These are phyloP conservation scores for Aspergillus pseudoterreus DNA, from an alignment of 2,329 filamentous ascomycete species.

Conservation along the genomic window DNA sequence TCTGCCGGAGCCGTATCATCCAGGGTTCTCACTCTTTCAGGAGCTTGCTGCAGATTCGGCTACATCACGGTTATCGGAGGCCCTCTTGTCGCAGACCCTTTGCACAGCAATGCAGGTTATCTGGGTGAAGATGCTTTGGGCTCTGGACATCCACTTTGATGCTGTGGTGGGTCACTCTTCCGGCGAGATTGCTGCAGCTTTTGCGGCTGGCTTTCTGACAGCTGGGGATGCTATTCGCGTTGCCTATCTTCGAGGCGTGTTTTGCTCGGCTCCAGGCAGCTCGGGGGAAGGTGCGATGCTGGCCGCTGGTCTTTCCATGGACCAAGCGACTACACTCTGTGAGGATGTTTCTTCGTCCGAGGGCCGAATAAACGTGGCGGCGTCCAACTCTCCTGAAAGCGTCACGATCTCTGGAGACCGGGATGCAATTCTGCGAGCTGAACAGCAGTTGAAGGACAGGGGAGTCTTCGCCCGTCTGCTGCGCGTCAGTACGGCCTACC, in stretches of 20 bases:
- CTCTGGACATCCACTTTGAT: constrained; percentile 30
- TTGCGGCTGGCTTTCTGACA: constrained; percentile 45
- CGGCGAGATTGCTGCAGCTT: constrained; percentile 51
- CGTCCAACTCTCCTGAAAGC: constrained; percentile 38
- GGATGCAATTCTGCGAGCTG: constrained; percentile 29
- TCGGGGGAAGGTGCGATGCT: constrained; percentile 46
- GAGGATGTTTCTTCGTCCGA: constrained; percentile 16
- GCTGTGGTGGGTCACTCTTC: constrained; percentile 49
- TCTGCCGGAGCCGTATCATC: constrained; percentile 19
- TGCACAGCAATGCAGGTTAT: constrained; percentile 27
- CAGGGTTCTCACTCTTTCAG: constrained; percentile 17
- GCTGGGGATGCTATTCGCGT: constrained; percentile 41
- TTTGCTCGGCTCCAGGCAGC: constrained; percentile 13
- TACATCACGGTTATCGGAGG: constrained; percentile 16
- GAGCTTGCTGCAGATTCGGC: constrained; percentile 13
- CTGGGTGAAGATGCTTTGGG: constrained; percentile 22
- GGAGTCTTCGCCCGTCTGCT: constrained; percentile 39
- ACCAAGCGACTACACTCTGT: constrained; percentile 34
- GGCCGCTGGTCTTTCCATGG: constrained; percentile 39
- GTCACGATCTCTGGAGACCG: constrained; percentile 46
- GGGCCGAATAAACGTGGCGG: constrained; percentile 30
- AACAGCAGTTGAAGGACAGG: constrained; percentile 29
- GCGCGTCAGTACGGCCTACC: constrained; percentile 43
- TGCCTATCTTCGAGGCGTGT: constrained; percentile 46
- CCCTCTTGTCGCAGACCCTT: constrained; percentile 21